Conservation (phyloP, 352 stramenopile genomes). For the Globisporangium heterothallicum region DNA sequence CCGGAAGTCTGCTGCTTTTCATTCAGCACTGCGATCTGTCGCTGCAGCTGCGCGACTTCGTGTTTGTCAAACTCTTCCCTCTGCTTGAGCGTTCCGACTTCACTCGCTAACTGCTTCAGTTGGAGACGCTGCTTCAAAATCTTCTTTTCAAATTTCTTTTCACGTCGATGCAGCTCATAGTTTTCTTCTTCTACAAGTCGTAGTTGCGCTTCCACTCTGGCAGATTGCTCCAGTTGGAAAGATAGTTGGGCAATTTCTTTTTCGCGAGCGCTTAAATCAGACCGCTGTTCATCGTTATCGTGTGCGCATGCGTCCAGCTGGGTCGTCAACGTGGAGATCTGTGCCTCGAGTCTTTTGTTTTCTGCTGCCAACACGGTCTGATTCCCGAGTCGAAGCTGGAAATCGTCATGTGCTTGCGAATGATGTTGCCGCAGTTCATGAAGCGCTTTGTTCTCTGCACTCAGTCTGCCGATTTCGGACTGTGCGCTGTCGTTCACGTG, state of each 20-base stretch:
- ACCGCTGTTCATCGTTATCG: slow-evolving; percentile 4
- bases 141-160: slow-evolving; percentile 22
- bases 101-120: slow-evolving; percentile 17
- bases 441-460: slow-evolving; percentile 1
- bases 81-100: slow-evolving; percentile 12
- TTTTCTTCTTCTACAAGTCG: slow-evolving; percentile 16
- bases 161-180: slow-evolving; percentile 4
- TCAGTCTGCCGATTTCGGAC: slow-evolving; percentile 3
- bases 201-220: slow-evolving; percentile 17
- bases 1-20: slow-evolving; percentile 21
- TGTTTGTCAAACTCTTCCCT: slow-evolving; percentile 19
- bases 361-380: neutral
- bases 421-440: slow-evolving; percentile 3
- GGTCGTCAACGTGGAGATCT: neutral
- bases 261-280: neutral
- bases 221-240: slow-evolving; percentile 16
- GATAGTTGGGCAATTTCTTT: slow-evolving; percentile 8
- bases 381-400: neutral
- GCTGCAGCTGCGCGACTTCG: slow-evolving; percentile 23
- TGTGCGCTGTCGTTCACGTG: neutral
- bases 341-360: slow-evolving; percentile 8
- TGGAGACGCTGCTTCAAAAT: slow-evolving; percentile 27
- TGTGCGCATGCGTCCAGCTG: neutral
- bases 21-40: slow-evolving; percentile 23
- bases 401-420: neutral